Percentiles rank a stretch among this genome's conserved stretches.
phyloP scores from a whole-genome alignment of 352 stramenopile species.

The Pythium utonaiense region DNA sequence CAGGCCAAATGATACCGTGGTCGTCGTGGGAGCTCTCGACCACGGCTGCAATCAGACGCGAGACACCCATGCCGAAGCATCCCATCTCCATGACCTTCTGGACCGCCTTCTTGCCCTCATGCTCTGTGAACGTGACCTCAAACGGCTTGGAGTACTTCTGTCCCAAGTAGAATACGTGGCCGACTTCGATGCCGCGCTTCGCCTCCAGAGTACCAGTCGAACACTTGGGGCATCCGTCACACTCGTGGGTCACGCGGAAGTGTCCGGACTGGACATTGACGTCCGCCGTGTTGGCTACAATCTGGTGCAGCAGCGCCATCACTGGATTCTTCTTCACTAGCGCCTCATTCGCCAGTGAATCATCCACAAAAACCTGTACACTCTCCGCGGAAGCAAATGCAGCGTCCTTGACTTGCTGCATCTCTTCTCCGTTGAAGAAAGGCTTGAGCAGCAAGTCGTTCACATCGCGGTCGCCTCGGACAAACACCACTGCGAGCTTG shows the following conservation, averaged over 20 bases:
- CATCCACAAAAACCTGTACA: slow-evolving; percentile 56
- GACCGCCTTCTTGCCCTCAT: slow-evolving; percentile 29
- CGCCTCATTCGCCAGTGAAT: slow-evolving; percentile 36
- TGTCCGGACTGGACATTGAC: slow-evolving; percentile 35
- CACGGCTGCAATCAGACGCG: slow-evolving; percentile 70
- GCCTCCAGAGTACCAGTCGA: slow-evolving; percentile 40
- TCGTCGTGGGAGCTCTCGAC: slow-evolving; percentile 80
- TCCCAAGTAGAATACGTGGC: slow-evolving; percentile 88
- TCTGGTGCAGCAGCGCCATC: slow-evolving; percentile 8
- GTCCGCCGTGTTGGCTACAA: not conserved
- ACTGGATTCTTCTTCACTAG: slow-evolving; percentile 2
- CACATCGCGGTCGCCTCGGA: slow-evolving; percentile 52
- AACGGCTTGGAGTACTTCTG: slow-evolving; percentile 88
- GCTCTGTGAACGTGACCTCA: slow-evolving; percentile 45
- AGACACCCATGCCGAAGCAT: slow-evolving; percentile 86
- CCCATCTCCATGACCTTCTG: slow-evolving; percentile 83
- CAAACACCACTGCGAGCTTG: slow-evolving; percentile 39
- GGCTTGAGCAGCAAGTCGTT: slow-evolving; percentile 73
- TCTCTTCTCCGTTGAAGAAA: slow-evolving; percentile 59
- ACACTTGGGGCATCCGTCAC: slow-evolving; percentile 53
- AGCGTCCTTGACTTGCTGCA: slow-evolving; percentile 32
- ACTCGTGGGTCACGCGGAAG: slow-evolving; percentile 62
- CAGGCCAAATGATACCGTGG: slow-evolving; percentile 79
- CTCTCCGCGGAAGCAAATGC: slow-evolving; percentile 11
- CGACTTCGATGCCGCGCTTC: slow-evolving; percentile 86